Conservation (phyloP, 169 alveolate genomes). For the Plasmodium sp. region DNA sequence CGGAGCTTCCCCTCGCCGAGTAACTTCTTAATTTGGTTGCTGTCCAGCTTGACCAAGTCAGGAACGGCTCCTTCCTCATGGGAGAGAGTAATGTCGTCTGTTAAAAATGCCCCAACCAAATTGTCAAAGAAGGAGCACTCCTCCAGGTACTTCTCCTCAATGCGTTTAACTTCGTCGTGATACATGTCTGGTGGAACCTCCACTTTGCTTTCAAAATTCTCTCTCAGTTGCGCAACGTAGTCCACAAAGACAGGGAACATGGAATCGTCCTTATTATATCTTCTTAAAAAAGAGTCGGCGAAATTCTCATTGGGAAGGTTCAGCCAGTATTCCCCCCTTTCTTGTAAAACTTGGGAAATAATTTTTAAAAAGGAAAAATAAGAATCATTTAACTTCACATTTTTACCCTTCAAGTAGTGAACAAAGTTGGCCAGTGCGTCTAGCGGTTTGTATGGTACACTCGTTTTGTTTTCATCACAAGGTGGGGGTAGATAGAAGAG, state of each 20-base stretch:
- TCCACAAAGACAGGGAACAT: conserved; percentile 38
- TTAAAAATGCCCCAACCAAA: conserved; percentile 4
- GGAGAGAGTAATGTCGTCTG: conserved; percentile 6
- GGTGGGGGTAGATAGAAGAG: conserved; percentile 33
- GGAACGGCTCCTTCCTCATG: background rate
- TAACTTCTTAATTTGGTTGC: conserved; percentile 30
- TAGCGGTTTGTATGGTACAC: conserved; percentile 42
- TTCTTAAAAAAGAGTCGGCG: conserved; percentile 38
- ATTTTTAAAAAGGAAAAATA: conserved; percentile 15
- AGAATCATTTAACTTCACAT: conserved; percentile 29
- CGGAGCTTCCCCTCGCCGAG: background rate
- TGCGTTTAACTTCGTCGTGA: conserved; percentile 3
- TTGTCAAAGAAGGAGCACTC: conserved; percentile 34
- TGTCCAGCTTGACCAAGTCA: conserved; percentile 16
- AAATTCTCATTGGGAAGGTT: conserved; percentile 38
- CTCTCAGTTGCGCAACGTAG: conserved; percentile 15
- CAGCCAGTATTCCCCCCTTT: conserved; percentile 55
- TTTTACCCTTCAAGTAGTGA: conserved; percentile 14
- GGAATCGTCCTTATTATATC: conserved; percentile 61
- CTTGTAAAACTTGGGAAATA: conserved; percentile 56
- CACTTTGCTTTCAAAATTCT: conserved; percentile 10
- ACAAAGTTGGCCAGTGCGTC: conserved; percentile 42
- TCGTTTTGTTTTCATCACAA: background rate
- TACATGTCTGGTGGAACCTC: background rate
- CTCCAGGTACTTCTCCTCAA: conserved; percentile 28